Conservation (phyloP, 2,329 filamentous ascomycete genomes). For the Teratosphaeria pseudoeucalypti region DNA sequence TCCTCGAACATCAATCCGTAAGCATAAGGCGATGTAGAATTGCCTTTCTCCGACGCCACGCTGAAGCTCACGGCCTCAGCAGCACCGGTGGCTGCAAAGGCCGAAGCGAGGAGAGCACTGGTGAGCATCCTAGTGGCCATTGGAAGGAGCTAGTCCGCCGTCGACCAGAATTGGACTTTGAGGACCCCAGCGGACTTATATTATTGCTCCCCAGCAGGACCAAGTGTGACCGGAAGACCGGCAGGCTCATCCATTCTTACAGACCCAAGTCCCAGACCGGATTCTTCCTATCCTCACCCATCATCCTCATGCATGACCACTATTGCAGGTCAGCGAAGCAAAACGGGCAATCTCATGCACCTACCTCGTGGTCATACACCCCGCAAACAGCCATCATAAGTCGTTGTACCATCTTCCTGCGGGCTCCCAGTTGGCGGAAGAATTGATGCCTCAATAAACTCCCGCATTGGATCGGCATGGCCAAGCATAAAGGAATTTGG, state of each 20-base stretch:
- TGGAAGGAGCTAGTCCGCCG: too few relatives aligned
- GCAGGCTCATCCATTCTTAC: too few relatives aligned
- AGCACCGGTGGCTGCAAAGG: constrained; percentile 5
- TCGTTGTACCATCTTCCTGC: not conserved
- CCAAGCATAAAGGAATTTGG: not conserved
- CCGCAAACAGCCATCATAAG: too few relatives aligned
- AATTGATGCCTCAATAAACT: not conserved
- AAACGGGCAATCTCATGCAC: too few relatives aligned
- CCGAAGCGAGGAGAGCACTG: constrained; percentile 7
- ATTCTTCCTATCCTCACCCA: not conserved
- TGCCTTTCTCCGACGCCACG: constrained; percentile 25
- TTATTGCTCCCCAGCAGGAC: not conserved
- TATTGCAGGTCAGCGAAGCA: not conserved
- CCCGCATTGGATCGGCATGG: not conserved
- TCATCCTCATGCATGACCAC: not conserved
- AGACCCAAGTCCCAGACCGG: too few relatives aligned
- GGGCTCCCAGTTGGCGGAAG: not conserved
- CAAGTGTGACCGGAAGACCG: not conserved
- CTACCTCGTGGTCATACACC: too few relatives aligned
- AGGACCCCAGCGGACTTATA: not conserved
- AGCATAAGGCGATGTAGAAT: constrained; percentile 29
- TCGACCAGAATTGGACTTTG: not conserved
- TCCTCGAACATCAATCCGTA: constrained; percentile 37
- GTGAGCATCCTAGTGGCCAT: constrained; percentile 4
- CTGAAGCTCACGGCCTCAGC: constrained; percentile 14